Percentiles rank a stretch among this genome's conserved stretches.
phyloP scores from a whole-genome alignment of 768 basidiomycete species.

The Strobilomyces echinocephalus region DNA sequence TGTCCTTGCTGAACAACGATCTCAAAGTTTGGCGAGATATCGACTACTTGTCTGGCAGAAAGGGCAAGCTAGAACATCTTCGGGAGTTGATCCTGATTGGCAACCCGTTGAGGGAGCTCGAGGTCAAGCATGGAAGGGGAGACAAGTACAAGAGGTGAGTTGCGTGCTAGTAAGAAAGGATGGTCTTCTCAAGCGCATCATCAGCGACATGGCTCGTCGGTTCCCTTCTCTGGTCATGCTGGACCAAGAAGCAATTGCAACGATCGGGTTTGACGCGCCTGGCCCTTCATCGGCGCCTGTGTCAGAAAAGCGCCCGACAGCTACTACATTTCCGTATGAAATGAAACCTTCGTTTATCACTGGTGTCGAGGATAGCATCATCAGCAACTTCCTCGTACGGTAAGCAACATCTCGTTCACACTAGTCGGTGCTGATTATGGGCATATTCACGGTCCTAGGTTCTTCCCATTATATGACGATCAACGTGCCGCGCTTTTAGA shows the following conservation, averaged over 20 bases:
- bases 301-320: constrained; percentile 40
- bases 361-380: constrained; percentile 62
- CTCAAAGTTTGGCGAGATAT: constrained; percentile 68
- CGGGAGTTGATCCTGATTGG: constrained; percentile 71
- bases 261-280: constrained; percentile 75
- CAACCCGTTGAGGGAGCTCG: constrained; percentile 67
- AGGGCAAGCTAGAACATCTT: constrained; percentile 55
- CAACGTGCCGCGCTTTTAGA: constrained; percentile 62
- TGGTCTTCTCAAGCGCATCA: constrained; percentile 6
- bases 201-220: constrained; percentile 73
- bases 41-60: constrained; percentile 54
- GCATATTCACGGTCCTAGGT: constrained; percentile 41
- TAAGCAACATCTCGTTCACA: constrained; percentile 34
- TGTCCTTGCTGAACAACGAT: constrained; percentile 76
- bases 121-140: constrained; percentile 50
- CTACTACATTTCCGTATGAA: constrained; percentile 73
- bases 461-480: constrained; percentile 79
- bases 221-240: constrained; percentile 80
- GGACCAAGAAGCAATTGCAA: constrained; percentile 73
- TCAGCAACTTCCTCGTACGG: constrained; percentile 76
- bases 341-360: constrained; percentile 72
- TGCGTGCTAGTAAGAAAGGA: not conserved
- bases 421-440: constrained; percentile 5
- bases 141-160: constrained; percentile 68
- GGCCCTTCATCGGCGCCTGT: constrained; percentile 42